phyloP scores from a whole-genome alignment of 1,284 basidiomycete genomes.

The Sanghuangporus weigelae region DNA sequence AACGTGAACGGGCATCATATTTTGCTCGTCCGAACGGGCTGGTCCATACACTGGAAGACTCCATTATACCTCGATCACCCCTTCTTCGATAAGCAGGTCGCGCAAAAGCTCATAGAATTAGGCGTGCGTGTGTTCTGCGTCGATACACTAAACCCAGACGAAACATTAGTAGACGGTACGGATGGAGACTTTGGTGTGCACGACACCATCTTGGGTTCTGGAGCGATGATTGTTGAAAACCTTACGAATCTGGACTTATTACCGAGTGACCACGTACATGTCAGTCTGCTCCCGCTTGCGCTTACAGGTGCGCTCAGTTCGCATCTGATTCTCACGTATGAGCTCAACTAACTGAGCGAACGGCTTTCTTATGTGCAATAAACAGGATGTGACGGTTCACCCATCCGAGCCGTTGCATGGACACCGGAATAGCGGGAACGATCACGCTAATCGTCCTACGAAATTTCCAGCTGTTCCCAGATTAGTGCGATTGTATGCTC shows the following conservation, averaged over 20 bases:
- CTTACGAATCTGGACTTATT: constrained; percentile 45
- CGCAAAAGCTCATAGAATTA: constrained; percentile 38
- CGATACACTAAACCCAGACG: constrained; percentile 62
- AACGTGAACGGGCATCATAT: constrained; percentile 29
- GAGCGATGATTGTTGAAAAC: constrained; percentile 64
- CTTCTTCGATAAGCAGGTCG: constrained; percentile 49
- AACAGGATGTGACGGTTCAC: constrained; percentile 54
- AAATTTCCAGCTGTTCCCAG: no score
- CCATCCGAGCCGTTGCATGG: constrained; percentile 59
- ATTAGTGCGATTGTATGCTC: no score
- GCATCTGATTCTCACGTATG: neutral
- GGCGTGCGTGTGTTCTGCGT: constrained; percentile 54
- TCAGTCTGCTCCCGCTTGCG: constrained; percentile 53
- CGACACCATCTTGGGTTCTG: constrained; percentile 48
- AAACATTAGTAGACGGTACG: constrained; percentile 38
- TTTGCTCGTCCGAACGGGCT: constrained; percentile 53
- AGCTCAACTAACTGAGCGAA: neutral
- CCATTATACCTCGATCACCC: constrained; percentile 56
- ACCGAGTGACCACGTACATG: constrained; percentile 35
- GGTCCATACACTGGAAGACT: constrained; percentile 51
- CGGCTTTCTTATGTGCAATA: neutral
- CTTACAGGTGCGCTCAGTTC: constrained; percentile 26
- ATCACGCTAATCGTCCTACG: no score
- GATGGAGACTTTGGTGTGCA: constrained; percentile 47
- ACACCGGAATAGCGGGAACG: neutral